Evolutionary conservation across 1,284 basidiomycete genomes (phyloP).

Genomic region (Austroboletus niveus): DNA sequence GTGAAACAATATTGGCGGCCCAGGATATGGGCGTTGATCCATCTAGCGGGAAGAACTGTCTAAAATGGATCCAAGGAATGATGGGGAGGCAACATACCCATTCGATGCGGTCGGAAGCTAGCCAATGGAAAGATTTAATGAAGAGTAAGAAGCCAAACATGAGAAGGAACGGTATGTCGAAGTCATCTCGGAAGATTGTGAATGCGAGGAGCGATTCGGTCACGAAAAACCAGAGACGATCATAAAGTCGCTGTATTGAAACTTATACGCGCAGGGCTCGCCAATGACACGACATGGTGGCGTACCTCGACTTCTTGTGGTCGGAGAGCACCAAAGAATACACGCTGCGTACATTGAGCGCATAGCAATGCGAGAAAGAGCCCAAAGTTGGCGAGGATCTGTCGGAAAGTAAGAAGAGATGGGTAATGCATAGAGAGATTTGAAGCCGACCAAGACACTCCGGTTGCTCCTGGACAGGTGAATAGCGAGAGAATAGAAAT

Average conservation of each 20-base stretch:
- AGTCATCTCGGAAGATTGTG: constrained; percentile 94
- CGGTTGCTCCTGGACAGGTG: constrained; percentile 91
- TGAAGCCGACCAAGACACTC: constrained; percentile 72
- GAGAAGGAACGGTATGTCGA: constrained; percentile 87
- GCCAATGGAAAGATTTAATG: constrained; percentile 98
- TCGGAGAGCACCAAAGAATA: constrained; percentile 92
- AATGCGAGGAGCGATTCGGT: constrained; percentile 95
- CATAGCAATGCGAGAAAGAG: constrained; percentile 75
- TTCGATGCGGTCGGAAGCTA: constrained; percentile 92
- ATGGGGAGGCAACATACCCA: constrained; percentile 59
- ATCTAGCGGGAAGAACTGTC: constrained; percentile 55
- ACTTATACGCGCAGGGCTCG: constrained; percentile 3
- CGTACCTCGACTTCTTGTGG: constrained; percentile 90
- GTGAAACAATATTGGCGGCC: constrained; percentile 82
- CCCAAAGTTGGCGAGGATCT: constrained; percentile 94
- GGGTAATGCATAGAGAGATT: background rate
- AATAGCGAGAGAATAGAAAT: constrained; percentile 93
- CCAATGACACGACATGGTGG: constrained; percentile 3
- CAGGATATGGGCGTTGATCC: constrained; percentile 92
- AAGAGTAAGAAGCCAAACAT: constrained; percentile 94
- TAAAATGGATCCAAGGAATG: background rate
- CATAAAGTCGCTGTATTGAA: constrained; percentile 77
- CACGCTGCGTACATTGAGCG: constrained; percentile 76
- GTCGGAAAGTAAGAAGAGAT: constrained; percentile 1
- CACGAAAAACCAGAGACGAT: constrained; percentile 95